These are phyloP conservation scores for Dactylorhiza incarnata DNA, from an alignment of 106 monocot species.

Conservation along the genomic window DNA sequence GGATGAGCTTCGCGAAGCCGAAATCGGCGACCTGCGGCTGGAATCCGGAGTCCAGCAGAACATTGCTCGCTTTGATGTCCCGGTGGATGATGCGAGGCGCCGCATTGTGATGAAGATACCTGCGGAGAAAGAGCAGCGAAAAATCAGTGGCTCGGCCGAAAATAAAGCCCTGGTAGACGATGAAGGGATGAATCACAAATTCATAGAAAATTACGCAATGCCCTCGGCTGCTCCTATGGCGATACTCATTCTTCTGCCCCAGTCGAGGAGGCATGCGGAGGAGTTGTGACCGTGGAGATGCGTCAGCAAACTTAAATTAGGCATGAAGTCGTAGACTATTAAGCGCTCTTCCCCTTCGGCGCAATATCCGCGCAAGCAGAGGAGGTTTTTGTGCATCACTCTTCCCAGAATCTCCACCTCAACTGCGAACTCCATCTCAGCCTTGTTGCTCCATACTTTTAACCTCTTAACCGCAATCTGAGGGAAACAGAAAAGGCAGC, in stretches of 20 bases:
- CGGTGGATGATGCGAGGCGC: neutral
- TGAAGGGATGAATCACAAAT: neutral
- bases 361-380: conserved; percentile 22
- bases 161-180: neutral
- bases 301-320: conserved; percentile 20
- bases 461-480: conserved; percentile 26
- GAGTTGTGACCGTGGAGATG: conserved; percentile 25
- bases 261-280: conserved; percentile 15
- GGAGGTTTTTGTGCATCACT: conserved; percentile 21
- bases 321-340: conserved; percentile 26
- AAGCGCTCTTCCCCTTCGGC: conserved; percentile 24
- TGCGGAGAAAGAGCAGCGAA: neutral
- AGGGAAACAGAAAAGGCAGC: neutral
- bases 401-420: conserved; percentile 25
- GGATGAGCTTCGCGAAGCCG: conserved; percentile 61
- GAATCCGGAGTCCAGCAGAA: conserved; percentile 38
- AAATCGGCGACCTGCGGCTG: conserved; percentile 50
- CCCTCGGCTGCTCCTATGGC: conserved; percentile 22
- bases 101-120: conserved; percentile 54
- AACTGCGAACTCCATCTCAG: conserved; percentile 30
- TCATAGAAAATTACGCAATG: conserved; percentile 11
- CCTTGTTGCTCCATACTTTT: conserved; percentile 27
- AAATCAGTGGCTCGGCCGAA: neutral
- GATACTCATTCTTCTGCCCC: conserved; percentile 16
- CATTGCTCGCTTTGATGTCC: conserved; percentile 7